phyloP scores from a whole-genome alignment of 192 early-diverging fungal species.

The Podila horticola region DNA sequence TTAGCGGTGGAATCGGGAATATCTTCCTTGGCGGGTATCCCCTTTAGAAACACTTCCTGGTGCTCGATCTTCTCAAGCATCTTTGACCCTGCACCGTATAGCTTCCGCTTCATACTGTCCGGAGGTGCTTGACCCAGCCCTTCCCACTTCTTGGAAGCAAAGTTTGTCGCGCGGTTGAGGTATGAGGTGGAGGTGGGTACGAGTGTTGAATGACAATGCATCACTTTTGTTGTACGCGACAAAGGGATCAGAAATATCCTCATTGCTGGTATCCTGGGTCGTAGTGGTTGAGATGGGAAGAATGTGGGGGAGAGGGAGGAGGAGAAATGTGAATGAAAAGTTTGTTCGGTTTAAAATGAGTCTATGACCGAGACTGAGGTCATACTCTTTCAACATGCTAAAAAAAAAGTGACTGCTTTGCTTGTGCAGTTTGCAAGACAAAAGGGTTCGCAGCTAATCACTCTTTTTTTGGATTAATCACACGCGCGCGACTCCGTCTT shows the following conservation, averaged over 20 bases:
- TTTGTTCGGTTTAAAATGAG: too few relatives aligned
- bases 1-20: slow-evolving; percentile 18
- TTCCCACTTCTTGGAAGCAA: slow-evolving; percentile 67
- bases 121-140: slow-evolving; percentile 46
- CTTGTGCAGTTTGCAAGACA: too few relatives aligned
- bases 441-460: too few relatives aligned
- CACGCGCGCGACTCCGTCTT: neutral
- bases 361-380: too few relatives aligned
- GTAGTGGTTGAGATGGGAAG: neutral
- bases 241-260: slow-evolving; percentile 64
- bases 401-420: too few relatives aligned
- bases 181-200: slow-evolving; percentile 44
- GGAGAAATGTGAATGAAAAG: too few relatives aligned
- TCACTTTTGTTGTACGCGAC: slow-evolving; percentile 52
- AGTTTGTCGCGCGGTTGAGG: slow-evolving; percentile 56
- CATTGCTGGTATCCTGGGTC: slow-evolving; percentile 13
- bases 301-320: neutral
- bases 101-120: slow-evolving; percentile 64
- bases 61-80: slow-evolving; percentile 80
- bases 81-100: slow-evolving; percentile 66
- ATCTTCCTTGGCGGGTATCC: slow-evolving; percentile 66
- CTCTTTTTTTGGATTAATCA: too few relatives aligned
- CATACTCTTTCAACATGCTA: too few relatives aligned
- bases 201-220: slow-evolving; percentile 65
- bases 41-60: slow-evolving; percentile 80